phyloP scores from a whole-genome alignment of 768 basidiomycete species.

The Lentinula raphanica region DNA sequence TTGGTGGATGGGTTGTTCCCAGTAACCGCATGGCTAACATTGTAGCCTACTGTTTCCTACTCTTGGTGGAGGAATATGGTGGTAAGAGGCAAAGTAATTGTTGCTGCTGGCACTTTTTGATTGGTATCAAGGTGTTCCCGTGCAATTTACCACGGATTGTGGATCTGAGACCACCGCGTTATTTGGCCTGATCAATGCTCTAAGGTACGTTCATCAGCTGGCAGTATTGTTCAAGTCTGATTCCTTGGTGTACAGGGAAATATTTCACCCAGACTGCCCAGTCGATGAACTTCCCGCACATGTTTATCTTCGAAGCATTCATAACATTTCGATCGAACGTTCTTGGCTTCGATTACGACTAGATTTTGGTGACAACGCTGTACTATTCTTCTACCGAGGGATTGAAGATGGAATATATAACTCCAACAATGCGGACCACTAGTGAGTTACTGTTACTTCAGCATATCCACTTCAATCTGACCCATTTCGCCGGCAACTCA shows the following conservation, averaged over 20 bases:
- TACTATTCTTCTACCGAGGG: slow-evolving; percentile 18
- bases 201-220: too few species aligned
- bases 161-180: slow-evolving; percentile 23
- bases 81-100: slow-evolving; percentile 5
- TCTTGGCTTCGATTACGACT: slow-evolving; percentile 22
- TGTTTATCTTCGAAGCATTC: slow-evolving; percentile 20
- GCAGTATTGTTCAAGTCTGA: background rate
- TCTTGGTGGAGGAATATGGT: slow-evolving; percentile 17
- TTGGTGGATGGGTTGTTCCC: slow-evolving; percentile 26
- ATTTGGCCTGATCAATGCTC: slow-evolving; percentile 22
- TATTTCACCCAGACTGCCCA: slow-evolving; percentile 13
- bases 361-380: slow-evolving; percentile 25
- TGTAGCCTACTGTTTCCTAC: slow-evolving; percentile 24
- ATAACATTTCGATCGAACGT: slow-evolving; percentile 26
- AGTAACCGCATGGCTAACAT: slow-evolving; percentile 20
- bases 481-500: background rate
- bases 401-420: slow-evolving; percentile 17
- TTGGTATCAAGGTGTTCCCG: slow-evolving; percentile 22
- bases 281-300: slow-evolving; percentile 21
- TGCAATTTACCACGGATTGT: slow-evolving; percentile 28
- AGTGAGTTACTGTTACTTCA: slow-evolving; percentile 14
- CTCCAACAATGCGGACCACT: slow-evolving; percentile 13
- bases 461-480: background rate
- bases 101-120: background rate
- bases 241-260: slow-evolving; percentile 13